Base-by-base conservation (phyloP, 208 protist species). In the Acanthamoeba polyphaga region DNA sequence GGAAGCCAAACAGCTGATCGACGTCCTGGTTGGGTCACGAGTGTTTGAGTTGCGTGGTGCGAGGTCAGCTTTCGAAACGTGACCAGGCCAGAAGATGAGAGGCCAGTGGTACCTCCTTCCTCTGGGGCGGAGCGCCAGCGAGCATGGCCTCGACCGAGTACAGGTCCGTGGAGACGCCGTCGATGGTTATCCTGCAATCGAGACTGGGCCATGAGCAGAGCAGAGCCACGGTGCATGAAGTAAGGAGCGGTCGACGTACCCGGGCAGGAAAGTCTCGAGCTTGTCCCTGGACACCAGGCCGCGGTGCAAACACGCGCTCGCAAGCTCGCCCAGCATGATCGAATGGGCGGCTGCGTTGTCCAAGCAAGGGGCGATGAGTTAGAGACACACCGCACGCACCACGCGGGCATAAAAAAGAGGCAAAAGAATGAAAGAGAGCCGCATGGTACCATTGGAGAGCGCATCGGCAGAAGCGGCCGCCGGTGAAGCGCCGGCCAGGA, bases 111-210 rank as follows among this genome's bases (percentile, higher is more conserved):
- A 84, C 74, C 34, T 84, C 74, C 27, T 46, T 27, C 38, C 55
- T 84, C 24, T 84, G 74, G 8, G 74, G 74, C 9, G 17, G 38
- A 8, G 38, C 6, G 38, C 74, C 74, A 9, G 74, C 74, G 38
- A 84, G 43, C 74, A 84, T 22, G 74, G 74, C 74, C 15, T 84
- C 74, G 46, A 53, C 74, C 19, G 74, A n/a, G 43, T 55, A 84
- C 15, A 5, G 19, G 5, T 84, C 74, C 12, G 74, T 8, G 10
- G 74, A 46, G 10, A n/a, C 38, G 22, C 38, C 24, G 43, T 46
- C 43, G 38, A 24, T 55, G 17, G 43, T 55, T 38, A 53, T 3
- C 10, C 29, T 53, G 72, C 12, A 12, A 60, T 60, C 12, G 46
- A 49, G 46, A 12, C 46, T 9, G 46, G 12, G 46, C 46, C 46